Conservation (phyloP, 257 asterid species). For the Voacanga thouarsii region DNA sequence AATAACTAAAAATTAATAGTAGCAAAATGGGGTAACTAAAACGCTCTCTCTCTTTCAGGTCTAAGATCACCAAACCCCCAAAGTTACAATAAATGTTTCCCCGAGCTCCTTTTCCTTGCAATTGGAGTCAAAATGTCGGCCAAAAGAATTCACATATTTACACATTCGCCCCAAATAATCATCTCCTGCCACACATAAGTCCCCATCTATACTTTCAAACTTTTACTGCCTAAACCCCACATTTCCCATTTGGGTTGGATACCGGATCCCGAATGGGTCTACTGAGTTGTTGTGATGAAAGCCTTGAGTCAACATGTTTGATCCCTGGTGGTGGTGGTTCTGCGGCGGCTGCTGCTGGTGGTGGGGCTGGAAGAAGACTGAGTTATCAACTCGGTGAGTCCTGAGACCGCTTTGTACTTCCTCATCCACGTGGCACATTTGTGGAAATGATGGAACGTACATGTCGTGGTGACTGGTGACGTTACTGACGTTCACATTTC, state of each 20-base stretch:
- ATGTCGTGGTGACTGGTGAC: slow-evolving; percentile 23
- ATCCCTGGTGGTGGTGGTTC: slow-evolving; percentile 3
- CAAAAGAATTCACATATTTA: slow-evolving; percentile 41
- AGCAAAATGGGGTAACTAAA: slow-evolving; percentile 2
- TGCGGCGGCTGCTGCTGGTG: no score
- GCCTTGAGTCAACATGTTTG: slow-evolving; percentile 25
- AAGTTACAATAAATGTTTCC: not conserved
- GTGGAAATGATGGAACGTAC: slow-evolving; percentile 29
- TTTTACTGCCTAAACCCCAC: slow-evolving; percentile 47
- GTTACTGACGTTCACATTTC: slow-evolving; percentile 16
- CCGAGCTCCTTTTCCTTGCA: not conserved
- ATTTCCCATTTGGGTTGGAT: slow-evolving; percentile 43
- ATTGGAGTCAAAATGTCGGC: slow-evolving; percentile 18
- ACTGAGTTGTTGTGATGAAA: slow-evolving; percentile 17
- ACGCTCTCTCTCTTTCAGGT: not conserved
- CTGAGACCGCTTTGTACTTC: slow-evolving; percentile 49
- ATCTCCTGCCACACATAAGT: not conserved
- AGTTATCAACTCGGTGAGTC: slow-evolving; percentile 32
- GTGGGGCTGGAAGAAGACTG: slow-evolving; percentile 22
- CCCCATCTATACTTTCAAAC: not conserved
- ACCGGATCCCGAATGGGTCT: slow-evolving; percentile 53
- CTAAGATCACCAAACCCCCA: not conserved
- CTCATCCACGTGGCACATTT: slow-evolving; percentile 26
- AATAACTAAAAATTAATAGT: not conserved
- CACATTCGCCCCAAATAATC: slow-evolving; percentile 22